Percentiles rank a stretch among this genome's conserved stretches.
Conservation (phyloP, 108 stramenopile species). For the Heterococcus sp. region DNA sequence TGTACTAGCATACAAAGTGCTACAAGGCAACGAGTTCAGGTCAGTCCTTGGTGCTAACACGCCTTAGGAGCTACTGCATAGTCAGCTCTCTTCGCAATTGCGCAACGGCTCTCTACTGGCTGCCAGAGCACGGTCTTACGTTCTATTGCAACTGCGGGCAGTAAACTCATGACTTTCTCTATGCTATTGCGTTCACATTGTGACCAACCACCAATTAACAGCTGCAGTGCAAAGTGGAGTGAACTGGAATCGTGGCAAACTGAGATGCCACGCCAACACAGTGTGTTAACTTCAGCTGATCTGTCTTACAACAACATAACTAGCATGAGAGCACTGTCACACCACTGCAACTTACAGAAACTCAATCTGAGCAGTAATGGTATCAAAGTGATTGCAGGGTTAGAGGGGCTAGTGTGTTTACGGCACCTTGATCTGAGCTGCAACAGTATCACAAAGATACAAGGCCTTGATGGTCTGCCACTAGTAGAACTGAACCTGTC, state of each 20-base stretch:
- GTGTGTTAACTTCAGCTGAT: not conserved
- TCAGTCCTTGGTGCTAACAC: conserved; percentile 3
- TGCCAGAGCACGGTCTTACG: not conserved
- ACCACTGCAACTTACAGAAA: conserved; percentile 26
- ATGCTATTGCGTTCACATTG: not conserved
- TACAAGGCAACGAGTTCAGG: conserved; percentile 27
- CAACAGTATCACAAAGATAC: conserved; percentile 20
- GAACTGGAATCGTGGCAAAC: too few relatives aligned
- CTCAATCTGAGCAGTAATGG: conserved; percentile 28
- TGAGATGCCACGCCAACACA: too few relatives aligned
- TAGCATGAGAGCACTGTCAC: conserved; percentile 12
- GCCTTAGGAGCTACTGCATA: conserved; percentile 13
- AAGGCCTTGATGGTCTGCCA: conserved; percentile 15
- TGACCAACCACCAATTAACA: too few relatives aligned
- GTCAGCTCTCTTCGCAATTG: not conserved
- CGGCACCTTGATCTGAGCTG: conserved; percentile 4
- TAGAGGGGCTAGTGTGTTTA: conserved; percentile 10
- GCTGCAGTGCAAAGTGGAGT: too few relatives aligned
- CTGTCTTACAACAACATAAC: conserved; percentile 2
- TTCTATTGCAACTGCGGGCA: not conserved
- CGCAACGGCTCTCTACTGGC: not conserved
- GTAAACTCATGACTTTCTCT: not conserved
- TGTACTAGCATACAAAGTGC: conserved; percentile 24
- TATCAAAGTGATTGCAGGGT: conserved; percentile 11
- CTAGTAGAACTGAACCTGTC: not conserved